Evolutionary conservation across 1,284 basidiomycete genomes (phyloP).

Genomic region (Mycena sp.): DNA sequence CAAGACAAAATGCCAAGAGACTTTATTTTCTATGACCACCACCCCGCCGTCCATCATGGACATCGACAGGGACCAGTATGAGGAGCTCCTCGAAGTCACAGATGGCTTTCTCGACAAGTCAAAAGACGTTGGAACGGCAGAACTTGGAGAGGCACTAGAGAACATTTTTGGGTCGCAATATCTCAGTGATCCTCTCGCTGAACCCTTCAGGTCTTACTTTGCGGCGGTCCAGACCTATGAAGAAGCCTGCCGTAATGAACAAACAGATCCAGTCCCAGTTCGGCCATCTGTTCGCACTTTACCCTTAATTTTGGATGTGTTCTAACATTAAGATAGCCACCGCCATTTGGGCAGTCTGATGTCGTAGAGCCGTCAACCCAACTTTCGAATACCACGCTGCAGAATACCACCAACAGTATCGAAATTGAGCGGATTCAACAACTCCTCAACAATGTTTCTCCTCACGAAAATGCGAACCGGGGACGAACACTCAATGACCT

Average conservation of each 20-base stretch:
- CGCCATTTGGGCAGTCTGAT: neutral
- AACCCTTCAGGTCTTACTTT: neutral
- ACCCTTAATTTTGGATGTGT: neutral
- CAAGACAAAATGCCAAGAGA: too few relatives aligned
- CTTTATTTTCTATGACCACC: too few relatives aligned
- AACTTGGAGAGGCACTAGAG: neutral
- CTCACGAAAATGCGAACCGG: neutral
- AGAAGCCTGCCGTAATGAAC: neutral
- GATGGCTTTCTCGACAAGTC: neutral
- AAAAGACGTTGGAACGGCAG: neutral
- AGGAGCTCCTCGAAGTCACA: neutral
- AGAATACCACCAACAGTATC: neutral
- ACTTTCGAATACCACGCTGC: neutral
- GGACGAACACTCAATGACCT: neutral
- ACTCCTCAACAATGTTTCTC: slow-evolving; percentile 6
- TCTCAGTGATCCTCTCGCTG: neutral
- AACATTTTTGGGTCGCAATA: neutral
- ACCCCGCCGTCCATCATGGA: neutral
- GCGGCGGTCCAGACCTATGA: neutral
- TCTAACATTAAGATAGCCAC: neutral
- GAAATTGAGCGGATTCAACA: neutral
- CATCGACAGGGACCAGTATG: neutral
- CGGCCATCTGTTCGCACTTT: neutral
- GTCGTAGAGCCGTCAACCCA: neutral
- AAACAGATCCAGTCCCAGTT: neutral